Percentiles rank a stretch among this genome's conserved stretches.
These are phyloP conservation scores for Cryptococcus sp. DNA, from an alignment of 1,284 basidiomycete genomes.

Conservation along the genomic window DNA sequence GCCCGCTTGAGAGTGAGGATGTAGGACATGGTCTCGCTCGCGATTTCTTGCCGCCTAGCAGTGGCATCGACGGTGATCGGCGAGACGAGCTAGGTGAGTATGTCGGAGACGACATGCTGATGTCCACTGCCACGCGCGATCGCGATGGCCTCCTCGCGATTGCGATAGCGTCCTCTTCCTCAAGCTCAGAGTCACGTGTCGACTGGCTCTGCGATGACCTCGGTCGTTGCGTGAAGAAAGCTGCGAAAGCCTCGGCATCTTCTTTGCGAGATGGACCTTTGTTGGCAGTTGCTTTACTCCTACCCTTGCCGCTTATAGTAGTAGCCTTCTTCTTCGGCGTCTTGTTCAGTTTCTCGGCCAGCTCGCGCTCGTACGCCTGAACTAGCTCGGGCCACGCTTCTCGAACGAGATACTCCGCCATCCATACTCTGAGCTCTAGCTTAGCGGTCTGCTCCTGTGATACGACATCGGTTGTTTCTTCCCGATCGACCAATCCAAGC, in stretches of 20 bases:
- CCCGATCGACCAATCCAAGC: slow-evolving; percentile 34
- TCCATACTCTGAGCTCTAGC: slow-evolving; percentile 33
- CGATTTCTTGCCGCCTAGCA: slow-evolving; percentile 2
- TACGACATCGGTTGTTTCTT: background rate
- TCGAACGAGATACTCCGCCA: slow-evolving; percentile 37
- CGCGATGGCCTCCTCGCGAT: slow-evolving; percentile 1
- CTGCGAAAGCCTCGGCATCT: slow-evolving; percentile 15
- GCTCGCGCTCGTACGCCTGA: slow-evolving; percentile 26
- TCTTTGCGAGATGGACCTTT: slow-evolving; percentile 6
- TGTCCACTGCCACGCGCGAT: background rate
- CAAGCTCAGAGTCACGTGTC: background rate
- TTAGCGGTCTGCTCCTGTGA: slow-evolving; percentile 2
- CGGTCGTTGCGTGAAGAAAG: slow-evolving; percentile 14
- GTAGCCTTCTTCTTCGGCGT: slow-evolving; percentile 18
- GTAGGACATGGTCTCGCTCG: slow-evolving; percentile 13
- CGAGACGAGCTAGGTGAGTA: slow-evolving; percentile 1
- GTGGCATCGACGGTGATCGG: slow-evolving; percentile 3
- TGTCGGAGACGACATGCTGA: slow-evolving; percentile 8
- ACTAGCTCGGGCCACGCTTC: slow-evolving; percentile 40
- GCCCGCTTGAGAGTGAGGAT: slow-evolving; percentile 11
- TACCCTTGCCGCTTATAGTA: slow-evolving; percentile 6
- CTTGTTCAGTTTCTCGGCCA: slow-evolving; percentile 20
- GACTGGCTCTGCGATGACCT: background rate
- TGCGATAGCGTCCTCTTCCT: slow-evolving; percentile 13
- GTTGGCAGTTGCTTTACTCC: slow-evolving; percentile 8